These are phyloP conservation scores for Lasiodiplodia hormozganensis DNA, from an alignment of 2,329 filamentous ascomycete genomes.

Conservation along the genomic window DNA sequence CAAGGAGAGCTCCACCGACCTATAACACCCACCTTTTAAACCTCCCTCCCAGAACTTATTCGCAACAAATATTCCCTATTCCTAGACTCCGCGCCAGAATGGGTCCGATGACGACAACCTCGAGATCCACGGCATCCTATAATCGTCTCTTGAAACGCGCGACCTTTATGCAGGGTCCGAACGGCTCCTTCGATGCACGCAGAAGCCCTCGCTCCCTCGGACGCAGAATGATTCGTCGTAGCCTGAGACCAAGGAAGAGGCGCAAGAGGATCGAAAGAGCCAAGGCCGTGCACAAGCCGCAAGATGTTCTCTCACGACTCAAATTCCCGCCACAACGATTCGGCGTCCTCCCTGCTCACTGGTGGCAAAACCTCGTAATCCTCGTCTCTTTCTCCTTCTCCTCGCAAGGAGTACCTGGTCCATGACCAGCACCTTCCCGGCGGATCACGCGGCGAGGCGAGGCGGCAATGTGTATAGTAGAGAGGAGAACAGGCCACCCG, in stretches of 20 bases:
- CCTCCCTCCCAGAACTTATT: background rate
- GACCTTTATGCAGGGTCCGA: background rate
- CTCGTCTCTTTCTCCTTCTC: background rate
- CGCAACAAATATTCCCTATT: background rate
- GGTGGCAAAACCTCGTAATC: background rate
- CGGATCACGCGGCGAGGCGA: background rate
- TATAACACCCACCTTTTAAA: background rate
- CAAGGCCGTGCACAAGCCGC: background rate
- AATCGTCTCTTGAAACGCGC: background rate
- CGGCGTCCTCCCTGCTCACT: background rate
- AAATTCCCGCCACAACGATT: background rate
- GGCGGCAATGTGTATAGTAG: background rate
- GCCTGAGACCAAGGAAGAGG: background rate
- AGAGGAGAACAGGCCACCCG: background rate
- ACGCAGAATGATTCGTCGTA: background rate
- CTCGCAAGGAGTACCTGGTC: background rate
- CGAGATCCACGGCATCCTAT: background rate
- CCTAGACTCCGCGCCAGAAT: background rate
- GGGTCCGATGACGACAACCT: background rate
- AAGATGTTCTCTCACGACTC: background rate
- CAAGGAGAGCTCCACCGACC: background rate
- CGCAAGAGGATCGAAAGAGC: background rate
- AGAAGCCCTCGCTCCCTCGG: background rate
- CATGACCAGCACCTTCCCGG: background rate
- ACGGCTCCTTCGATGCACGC: background rate